phyloP scores from a whole-genome alignment of 2,329 filamentous ascomycete genomes.

The Pezicula rhizophila region DNA sequence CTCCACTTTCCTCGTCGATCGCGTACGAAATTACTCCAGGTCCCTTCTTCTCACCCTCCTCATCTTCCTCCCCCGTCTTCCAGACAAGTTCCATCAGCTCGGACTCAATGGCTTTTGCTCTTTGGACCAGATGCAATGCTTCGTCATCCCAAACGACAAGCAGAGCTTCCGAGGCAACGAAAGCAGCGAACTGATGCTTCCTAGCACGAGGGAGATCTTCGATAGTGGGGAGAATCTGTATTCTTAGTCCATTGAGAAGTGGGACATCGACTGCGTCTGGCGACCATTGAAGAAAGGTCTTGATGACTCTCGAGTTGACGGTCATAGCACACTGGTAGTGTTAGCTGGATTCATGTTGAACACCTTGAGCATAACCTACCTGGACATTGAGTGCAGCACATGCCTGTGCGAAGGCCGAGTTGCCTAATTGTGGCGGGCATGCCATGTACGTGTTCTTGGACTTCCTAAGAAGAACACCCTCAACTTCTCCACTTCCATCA shows the following conservation, averaged over 20 bases:
- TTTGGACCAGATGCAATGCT: constrained; percentile 60
- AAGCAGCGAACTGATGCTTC: constrained; percentile 77
- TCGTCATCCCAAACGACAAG: constrained; percentile 82
- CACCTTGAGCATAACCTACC: constrained; percentile 36
- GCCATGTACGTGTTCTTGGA: constrained; percentile 63
- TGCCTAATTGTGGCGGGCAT: constrained; percentile 59
- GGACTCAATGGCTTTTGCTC: constrained; percentile 67
- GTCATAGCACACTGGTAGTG: constrained; percentile 64
- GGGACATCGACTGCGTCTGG: constrained; percentile 70
- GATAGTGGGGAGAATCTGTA: constrained; percentile 69
- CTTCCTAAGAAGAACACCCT: constrained; percentile 69
- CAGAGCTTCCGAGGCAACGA: constrained; percentile 64
- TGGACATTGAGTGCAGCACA: constrained; percentile 67
- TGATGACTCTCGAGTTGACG: constrained; percentile 73
- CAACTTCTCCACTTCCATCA: constrained; percentile 59
- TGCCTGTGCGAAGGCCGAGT: constrained; percentile 57
- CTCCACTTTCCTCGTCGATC: constrained; percentile 67
- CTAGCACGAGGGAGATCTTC: constrained; percentile 64
- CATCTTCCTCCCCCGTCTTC: constrained; percentile 51
- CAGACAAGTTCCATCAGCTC: constrained; percentile 75
- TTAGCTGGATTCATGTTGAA: constrained; percentile 11
- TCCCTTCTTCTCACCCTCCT: constrained; percentile 46
- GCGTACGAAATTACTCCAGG: constrained; percentile 43
- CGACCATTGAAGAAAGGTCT: constrained; percentile 68
- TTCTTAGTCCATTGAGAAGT: constrained; percentile 67